Percentiles rank a stretch among this genome's conserved stretches.
These are phyloP conservation scores for Fusarium armeniacum DNA, from an alignment of 2,329 filamentous ascomycete genomes.

Conservation along the genomic window DNA sequence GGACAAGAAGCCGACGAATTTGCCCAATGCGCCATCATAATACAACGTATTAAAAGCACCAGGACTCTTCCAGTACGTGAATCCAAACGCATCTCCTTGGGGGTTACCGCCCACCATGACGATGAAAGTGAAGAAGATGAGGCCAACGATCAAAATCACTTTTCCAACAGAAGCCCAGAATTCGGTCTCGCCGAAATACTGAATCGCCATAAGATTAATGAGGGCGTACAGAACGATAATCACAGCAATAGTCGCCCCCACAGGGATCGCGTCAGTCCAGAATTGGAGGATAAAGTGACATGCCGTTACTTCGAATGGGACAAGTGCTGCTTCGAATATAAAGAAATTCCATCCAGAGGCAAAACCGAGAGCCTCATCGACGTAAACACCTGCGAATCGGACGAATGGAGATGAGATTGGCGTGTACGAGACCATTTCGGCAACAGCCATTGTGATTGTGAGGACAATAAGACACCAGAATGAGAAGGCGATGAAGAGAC, in stretches of 20 bases:
- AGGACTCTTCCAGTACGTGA: slow-evolving; percentile 75
- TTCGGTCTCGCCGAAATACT: slow-evolving; percentile 82
- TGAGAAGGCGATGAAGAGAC: slow-evolving; percentile 70
- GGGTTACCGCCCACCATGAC: slow-evolving; percentile 89
- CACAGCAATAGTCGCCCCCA: slow-evolving; percentile 72
- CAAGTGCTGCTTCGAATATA: slow-evolving; percentile 75
- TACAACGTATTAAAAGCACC: slow-evolving; percentile 79
- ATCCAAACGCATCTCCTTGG: slow-evolving; percentile 77
- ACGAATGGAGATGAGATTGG: slow-evolving; percentile 85
- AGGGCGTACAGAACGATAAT: slow-evolving; percentile 60
- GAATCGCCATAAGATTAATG: slow-evolving; percentile 80
- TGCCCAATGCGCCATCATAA: slow-evolving; percentile 73
- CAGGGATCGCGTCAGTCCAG: slow-evolving; percentile 72
- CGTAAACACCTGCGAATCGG: slow-evolving; percentile 80
- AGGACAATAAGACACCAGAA: slow-evolving; percentile 74
- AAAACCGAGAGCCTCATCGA: slow-evolving; percentile 81
- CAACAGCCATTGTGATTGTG: slow-evolving; percentile 72
- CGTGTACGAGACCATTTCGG: slow-evolving; percentile 82
- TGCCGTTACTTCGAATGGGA: slow-evolving; percentile 77
- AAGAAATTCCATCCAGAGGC: slow-evolving; percentile 83
- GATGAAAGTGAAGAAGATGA: slow-evolving; percentile 84
- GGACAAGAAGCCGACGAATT: slow-evolving; percentile 78
- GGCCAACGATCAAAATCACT: slow-evolving; percentile 76
- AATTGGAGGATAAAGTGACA: slow-evolving; percentile 74
- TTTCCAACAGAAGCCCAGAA: slow-evolving; percentile 82